Evolutionary conservation across 805 yeast genomes (phyloP), one percentile per base, ranked within the genome.

Genomic region (Zygosaccharomyces pseudorouxii): DNA sequence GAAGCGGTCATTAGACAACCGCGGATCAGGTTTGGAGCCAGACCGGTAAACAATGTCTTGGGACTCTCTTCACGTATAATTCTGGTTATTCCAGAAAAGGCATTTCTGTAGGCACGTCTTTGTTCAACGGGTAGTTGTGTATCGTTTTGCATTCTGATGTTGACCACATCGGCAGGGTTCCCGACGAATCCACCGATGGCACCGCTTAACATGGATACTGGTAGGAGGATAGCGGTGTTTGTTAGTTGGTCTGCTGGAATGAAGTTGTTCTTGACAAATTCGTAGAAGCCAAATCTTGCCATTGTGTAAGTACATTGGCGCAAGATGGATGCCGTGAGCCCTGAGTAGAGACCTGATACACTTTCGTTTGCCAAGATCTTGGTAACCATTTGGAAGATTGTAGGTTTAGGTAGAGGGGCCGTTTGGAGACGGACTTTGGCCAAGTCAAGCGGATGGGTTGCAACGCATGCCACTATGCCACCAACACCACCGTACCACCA

Each of bases 111-210:
- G 61, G 84, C 80, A 64, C 96, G 76, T 63, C 89, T 76, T 55
- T 81, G 74, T 1, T 73, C 81, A 4, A 67, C 48, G 4, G 89
- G 86, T 50, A 86, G 71, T 0, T 89, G 71, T 5, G 84, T 79
- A 61, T 88, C 96, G 64, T 88, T 88, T 65, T 88, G 96, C 96
- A 88, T 88, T 68, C 96, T 78, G 54, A 88, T 86, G 57, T 88
- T 88, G 33, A 86, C 89, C 11, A 88, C 84, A 63, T 88, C 96
- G 1, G 93, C 81, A 3, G 96, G 95, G 62, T 88, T 88, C 19
- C 96, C 96, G 2, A 86, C 84, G 19, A 87, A 68, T 8, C 95
- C 95, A 52, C 96, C 96, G 49, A 81, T 67, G 23, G 84, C 86
- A 46, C 96, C 96, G 10, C 90, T 80, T n/a, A 84, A 54, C 93